A percentile compares a stretch with the other conserved stretches of the same genome.
Conservation (phyloP, 441 rosid genomes). For the Bocquillonia castaneifolia region DNA sequence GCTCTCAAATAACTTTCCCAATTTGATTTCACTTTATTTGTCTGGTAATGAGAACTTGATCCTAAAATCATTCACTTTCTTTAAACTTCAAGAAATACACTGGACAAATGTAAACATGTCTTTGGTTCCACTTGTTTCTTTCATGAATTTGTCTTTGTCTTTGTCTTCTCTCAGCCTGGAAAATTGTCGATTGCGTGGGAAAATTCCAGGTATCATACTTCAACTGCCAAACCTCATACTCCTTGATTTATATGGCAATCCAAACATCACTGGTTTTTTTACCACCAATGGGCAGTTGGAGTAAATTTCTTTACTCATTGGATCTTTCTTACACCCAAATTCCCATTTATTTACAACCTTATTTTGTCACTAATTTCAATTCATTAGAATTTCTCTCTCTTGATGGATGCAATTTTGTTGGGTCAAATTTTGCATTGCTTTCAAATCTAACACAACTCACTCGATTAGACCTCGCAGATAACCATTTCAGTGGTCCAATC, state of each 20-base stretch:
- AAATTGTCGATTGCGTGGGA: not conserved
- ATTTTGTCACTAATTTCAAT: too few species aligned
- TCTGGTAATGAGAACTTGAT: too few species aligned
- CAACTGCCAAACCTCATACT: not conserved
- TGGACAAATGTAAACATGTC: not conserved
- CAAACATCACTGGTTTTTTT: not conserved
- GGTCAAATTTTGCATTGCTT: not conserved
- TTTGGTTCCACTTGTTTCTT: not conserved
- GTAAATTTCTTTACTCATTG: too few species aligned
- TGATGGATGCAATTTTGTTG: not conserved
- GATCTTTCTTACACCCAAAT: too few species aligned
- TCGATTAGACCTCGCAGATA: not conserved
- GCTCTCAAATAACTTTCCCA: too few species aligned
- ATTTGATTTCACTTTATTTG: too few species aligned
- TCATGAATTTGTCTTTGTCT: not conserved
- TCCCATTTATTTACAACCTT: too few species aligned
- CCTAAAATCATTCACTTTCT: too few species aligned
- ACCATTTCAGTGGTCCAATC: not conserved
- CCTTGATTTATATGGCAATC: not conserved
- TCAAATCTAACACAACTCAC: not conserved
- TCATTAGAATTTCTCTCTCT: not conserved
- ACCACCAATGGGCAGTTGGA: not conserved
- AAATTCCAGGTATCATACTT: not conserved
- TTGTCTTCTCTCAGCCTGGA: not conserved
- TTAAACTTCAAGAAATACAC: not conserved